phyloP scores from a whole-genome alignment of 2,329 filamentous ascomycete species.

The Trichothecium sympodiale region DNA sequence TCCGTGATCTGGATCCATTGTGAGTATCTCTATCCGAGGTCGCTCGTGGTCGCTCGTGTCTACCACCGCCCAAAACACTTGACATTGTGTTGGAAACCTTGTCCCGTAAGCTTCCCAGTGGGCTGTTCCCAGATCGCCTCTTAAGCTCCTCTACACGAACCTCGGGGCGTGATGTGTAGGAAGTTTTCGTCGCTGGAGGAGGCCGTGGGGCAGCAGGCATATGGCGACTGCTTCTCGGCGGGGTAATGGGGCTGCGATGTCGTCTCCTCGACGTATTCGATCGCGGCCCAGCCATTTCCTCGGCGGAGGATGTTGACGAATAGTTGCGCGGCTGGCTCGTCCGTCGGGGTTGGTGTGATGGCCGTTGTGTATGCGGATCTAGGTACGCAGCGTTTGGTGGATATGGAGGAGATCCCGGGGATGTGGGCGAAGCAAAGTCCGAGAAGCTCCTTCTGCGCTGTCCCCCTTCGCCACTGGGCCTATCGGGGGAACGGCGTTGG shows the following conservation, averaged over 20 bases:
- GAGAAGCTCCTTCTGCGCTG: slow-evolving; percentile 36
- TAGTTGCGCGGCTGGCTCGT: slow-evolving; percentile 38
- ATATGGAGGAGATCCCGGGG: slow-evolving; percentile 17
- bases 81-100: slow-evolving; percentile 34
- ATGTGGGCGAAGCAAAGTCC: slow-evolving; percentile 30
- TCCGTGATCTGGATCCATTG: slow-evolving; percentile 20
- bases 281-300: slow-evolving; percentile 18
- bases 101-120: slow-evolving; percentile 28
- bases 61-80: slow-evolving; percentile 20
- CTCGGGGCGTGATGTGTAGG: slow-evolving; percentile 20
- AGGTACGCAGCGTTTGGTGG: slow-evolving; percentile 16
- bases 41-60: slow-evolving; percentile 22
- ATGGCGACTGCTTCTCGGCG: slow-evolving; percentile 21
- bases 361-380: slow-evolving; percentile 20
- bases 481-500: too few relatives aligned
- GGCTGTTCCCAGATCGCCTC: slow-evolving; percentile 22
- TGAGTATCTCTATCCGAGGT: slow-evolving; percentile 22
- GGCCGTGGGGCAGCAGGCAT: slow-evolving; percentile 16
- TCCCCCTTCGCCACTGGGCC: too few relatives aligned
- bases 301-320: slow-evolving; percentile 30
- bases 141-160: slow-evolving; percentile 22
- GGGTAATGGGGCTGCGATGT: slow-evolving; percentile 15
- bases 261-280: slow-evolving; percentile 12
- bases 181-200: slow-evolving; percentile 13
- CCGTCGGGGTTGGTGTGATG: slow-evolving; percentile 22